Percentiles rank a stretch among this genome's conserved stretches.
Evolutionary conservation across 1,139 yeast species (phyloP).

Genomic region (Lodderomyces margitis): DNA sequence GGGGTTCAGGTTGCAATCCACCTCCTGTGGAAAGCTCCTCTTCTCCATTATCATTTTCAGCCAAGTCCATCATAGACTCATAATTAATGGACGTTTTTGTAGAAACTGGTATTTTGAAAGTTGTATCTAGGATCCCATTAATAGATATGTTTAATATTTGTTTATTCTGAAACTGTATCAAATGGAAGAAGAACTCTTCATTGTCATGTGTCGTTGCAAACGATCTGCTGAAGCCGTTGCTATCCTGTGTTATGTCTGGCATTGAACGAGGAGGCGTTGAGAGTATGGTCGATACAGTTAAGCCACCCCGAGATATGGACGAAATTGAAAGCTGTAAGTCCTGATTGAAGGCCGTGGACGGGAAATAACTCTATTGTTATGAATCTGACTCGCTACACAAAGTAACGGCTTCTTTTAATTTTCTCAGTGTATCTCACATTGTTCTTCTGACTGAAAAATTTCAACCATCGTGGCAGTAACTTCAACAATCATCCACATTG

Average conservation of each 20-base stretch:
- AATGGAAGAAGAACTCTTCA: constrained; percentile 32
- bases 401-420: not conserved
- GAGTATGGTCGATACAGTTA: not conserved
- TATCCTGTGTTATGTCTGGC: constrained; percentile 16
- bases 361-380: not conserved
- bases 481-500: not conserved
- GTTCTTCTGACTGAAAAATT: not conserved
- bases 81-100: constrained; percentile 30
- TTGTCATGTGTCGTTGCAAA: constrained; percentile 17
- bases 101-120: constrained; percentile 41
- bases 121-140: constrained; percentile 42
- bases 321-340: not conserved
- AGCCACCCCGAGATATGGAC: not conserved
- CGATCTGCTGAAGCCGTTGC: constrained; percentile 22
- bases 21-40: constrained; percentile 11
- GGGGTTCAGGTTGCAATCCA: constrained; percentile 29
- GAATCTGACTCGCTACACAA: not conserved
- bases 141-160: constrained; percentile 35
- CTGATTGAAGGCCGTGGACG: constrained; percentile 1
- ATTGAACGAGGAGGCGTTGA: constrained; percentile 1
- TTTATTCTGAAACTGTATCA: constrained; percentile 34
- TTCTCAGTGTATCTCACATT: too few relatives aligned
- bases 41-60: constrained; percentile 11
- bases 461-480: not conserved
- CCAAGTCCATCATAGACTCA: constrained; percentile 17